A percentile compares a stretch with the other conserved stretches of the same genome.
These are phyloP conservation scores for Ogataea methylovora DNA, from an alignment of 805 yeast species.

Conservation along the genomic window DNA sequence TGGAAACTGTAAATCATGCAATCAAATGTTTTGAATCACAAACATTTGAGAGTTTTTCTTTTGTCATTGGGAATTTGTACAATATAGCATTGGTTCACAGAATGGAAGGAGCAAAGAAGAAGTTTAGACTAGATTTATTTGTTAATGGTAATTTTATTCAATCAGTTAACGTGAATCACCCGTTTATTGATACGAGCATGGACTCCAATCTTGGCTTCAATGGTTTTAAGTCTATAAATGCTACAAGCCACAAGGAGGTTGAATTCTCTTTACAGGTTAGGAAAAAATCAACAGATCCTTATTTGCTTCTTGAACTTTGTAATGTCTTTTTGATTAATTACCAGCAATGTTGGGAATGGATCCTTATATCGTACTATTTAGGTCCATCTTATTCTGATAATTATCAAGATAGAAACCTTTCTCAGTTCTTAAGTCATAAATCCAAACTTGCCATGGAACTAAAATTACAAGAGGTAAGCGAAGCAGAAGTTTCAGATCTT, in stretches of 20 bases:
- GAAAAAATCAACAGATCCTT: too few relatives aligned
- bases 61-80: conserved; percentile 18
- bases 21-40: conserved; percentile 4
- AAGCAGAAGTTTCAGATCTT: conserved; percentile 2
- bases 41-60: conserved; percentile 19
- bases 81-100: conserved; percentile 20
- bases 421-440: conserved; percentile 31
- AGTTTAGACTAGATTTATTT: conserved; percentile 32
- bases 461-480: conserved; percentile 12
- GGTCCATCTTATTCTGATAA: conserved; percentile 44
- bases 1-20: conserved; percentile 6
- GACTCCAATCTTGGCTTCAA: too few relatives aligned
- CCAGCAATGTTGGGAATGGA: conserved; percentile 42
- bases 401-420: conserved; percentile 30
- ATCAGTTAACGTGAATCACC: conserved; percentile 10
- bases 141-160: conserved; percentile 42
- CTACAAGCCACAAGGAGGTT: too few relatives aligned
- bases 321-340: conserved; percentile 33
- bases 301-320: conserved; percentile 14
- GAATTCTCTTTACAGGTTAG: too few relatives aligned
- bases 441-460: conserved; percentile 19
- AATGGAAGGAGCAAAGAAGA: conserved; percentile 15
- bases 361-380: conserved; percentile 35
- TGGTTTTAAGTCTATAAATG: too few relatives aligned
- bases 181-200: too few relatives aligned